Base-by-base conservation (phyloP, 2,329 filamentous ascomycete genomes). In the Claviceps arundinis region DNA sequence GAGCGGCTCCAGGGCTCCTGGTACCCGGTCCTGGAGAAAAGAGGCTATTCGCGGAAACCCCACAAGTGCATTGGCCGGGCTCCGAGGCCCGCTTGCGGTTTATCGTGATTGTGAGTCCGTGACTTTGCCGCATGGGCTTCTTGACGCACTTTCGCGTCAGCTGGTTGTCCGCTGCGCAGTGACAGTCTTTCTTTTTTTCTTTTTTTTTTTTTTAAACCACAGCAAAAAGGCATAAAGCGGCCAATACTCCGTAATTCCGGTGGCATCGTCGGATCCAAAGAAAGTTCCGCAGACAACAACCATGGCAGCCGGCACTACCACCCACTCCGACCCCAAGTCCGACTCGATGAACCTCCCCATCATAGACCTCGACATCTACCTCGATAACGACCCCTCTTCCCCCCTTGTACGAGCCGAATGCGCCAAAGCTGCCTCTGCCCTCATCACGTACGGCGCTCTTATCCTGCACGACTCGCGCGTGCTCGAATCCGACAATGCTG, bases 381-480 rank as follows among this genome's bases (percentile, higher is more conserved):
- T 76, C 48, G 59, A 65, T 56, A 62, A 71, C 22, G 62, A 71
- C 0, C 64, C 62, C 42, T 64, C 68, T 59, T 73, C 73, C 1
- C 57, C 71, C 41, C 68, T 62, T 4, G 73, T 74, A 17, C 68
- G 67, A 19, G 70, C 68, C 41, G 78, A 82, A 61, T 81, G 78
- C 62, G 62, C 60, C 46, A 73, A 71, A 56, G 78, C 76, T 3
- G 77, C 78, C 46, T 62, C 71, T 16, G 78, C 77, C 37, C 74
- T 82, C 52, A 76, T 81, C 62, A 73, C 74, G 16, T 81, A 79
- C 64, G 78, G 78, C 54, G 78, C 78, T 8, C 71, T 82, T 19
- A 69, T 82, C 24, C 70, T 81, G 46, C 78, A 79, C 67, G 78
- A 81, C 67, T 75, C 74, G 50, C 77, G 78, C 56, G 78, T 80